These are phyloP conservation scores for Oldenlandia corymbosa DNA, from an alignment of 257 asterid genomes.

Conservation along the genomic window DNA sequence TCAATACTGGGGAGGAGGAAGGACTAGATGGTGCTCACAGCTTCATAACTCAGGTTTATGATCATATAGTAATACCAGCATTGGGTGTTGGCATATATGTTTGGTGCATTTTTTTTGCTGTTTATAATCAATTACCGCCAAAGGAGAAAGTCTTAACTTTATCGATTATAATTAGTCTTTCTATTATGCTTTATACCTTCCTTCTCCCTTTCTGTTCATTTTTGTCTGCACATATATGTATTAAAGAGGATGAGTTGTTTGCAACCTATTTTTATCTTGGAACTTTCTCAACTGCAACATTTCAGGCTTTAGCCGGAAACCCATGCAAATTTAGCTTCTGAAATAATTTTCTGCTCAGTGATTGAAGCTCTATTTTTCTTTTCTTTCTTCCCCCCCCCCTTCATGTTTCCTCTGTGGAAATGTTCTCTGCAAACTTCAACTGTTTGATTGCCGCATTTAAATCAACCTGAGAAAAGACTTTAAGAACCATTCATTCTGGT, in stretches of 20 bases:
- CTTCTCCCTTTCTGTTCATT: neutral
- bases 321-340: neutral
- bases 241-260: neutral
- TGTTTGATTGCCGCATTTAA: neutral
- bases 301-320: neutral
- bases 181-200: neutral
- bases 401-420: too few species aligned
- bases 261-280: neutral
- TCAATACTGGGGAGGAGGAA: slow-evolving; percentile 97
- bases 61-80: slow-evolving; percentile 10
- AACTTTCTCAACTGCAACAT: neutral
- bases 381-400: too few species aligned
- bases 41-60: slow-evolving; percentile 85
- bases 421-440: slow-evolving; percentile 1
- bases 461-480: neutral
- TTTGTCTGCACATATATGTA: neutral
- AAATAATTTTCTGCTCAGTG: neutral
- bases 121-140: neutral
- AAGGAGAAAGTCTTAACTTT: neutral
- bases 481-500: neutral
- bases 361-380: neutral
- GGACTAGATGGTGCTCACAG: slow-evolving; percentile 98
- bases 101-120: neutral
- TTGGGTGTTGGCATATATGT: neutral
- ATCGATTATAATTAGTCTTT: neutral